Percentiles rank a stretch among this genome's conserved stretches.
phyloP scores from a whole-genome alignment of 176 grass and related monocot genomes.

The Hsuehochloa calcarea region DNA sequence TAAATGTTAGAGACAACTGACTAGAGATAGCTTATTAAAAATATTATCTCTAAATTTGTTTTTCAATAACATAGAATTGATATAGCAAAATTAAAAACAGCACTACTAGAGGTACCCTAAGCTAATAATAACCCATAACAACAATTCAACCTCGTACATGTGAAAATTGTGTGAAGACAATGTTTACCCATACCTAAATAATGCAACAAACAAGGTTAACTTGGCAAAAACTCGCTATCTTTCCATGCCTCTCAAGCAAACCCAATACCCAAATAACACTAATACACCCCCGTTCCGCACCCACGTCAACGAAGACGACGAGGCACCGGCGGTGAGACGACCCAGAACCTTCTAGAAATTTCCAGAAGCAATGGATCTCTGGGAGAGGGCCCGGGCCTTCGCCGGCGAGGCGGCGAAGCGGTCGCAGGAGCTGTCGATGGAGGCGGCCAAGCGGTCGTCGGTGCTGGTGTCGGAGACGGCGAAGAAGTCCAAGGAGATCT shows the following conservation, averaged over 20 bases:
- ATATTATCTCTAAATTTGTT: too few species aligned
- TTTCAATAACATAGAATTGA: too few species aligned
- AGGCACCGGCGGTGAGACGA: slow-evolving; percentile 14
- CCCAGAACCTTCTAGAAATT: slow-evolving; percentile 16
- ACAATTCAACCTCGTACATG: not conserved
- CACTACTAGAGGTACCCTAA: too few species aligned
- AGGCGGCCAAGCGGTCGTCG: slow-evolving; percentile 78
- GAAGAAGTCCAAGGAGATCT: slow-evolving; percentile 87
- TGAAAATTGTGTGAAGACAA: not conserved
- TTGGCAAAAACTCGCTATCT: not conserved
- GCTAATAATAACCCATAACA: too few species aligned
- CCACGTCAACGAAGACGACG: slow-evolving; percentile 38
- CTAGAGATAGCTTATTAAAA: too few species aligned
- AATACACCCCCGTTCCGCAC: slow-evolving; percentile 7
- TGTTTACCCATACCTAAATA: not conserved
- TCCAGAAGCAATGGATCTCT: slow-evolving; percentile 73
- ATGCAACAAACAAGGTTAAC: not conserved
- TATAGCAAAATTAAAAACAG: too few species aligned
- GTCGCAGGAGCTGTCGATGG: slow-evolving; percentile 89
- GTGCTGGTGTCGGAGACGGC: slow-evolving; percentile 72
- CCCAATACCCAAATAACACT: not conserved
- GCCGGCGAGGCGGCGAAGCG: slow-evolving; percentile 89
- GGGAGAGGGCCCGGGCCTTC: slow-evolving; percentile 78
- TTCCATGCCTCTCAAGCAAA: not conserved
- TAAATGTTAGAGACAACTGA: too few species aligned